phyloP scores from a whole-genome alignment of 2,329 filamentous ascomycete genomes.

The Dactylonectria estremocensis region DNA sequence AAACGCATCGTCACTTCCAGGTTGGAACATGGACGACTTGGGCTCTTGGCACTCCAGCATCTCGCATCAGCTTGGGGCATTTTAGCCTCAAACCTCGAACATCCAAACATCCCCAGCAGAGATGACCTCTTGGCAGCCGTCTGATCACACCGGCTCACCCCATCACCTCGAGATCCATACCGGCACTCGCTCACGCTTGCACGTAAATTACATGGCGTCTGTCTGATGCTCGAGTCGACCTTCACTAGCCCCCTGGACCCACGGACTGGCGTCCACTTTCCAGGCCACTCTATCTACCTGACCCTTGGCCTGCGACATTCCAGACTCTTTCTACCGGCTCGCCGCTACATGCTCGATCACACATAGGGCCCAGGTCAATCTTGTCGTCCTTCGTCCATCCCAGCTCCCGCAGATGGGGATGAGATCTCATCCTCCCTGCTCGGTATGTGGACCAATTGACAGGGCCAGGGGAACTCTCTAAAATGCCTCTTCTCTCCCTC shows the following conservation, averaged over 20 bases:
- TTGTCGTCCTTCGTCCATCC: conserved; percentile 36
- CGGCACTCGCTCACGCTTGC: conserved; percentile 19
- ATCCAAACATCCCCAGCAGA: not conserved
- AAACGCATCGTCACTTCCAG: conserved; percentile 34
- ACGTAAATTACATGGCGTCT: conserved; percentile 3
- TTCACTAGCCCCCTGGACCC: conserved; percentile 16
- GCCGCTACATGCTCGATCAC: conserved; percentile 29
- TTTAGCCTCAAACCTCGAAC: conserved; percentile 2
- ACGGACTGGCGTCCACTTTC: conserved; percentile 21
- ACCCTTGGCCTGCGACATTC: conserved; percentile 39
- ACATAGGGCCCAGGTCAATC: conserved; percentile 37
- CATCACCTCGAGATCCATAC: conserved; percentile 22
- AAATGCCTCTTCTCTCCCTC: conserved; percentile 19
- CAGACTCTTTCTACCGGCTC: conserved; percentile 39
- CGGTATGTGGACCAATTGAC: conserved; percentile 26
- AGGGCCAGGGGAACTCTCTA: conserved; percentile 18
- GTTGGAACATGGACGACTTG: conserved; percentile 1
- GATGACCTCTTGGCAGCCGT: conserved; percentile 7
- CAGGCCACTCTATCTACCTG: conserved; percentile 29
- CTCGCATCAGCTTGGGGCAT: conserved; percentile 9
- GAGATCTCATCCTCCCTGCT: conserved; percentile 41
- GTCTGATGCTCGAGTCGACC: conserved; percentile 7
- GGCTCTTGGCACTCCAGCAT: conserved; percentile 19
- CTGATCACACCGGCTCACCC: conserved; percentile 24
- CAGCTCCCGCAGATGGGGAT: conserved; percentile 36